Percentiles rank a stretch among this genome's conserved stretches.
These are phyloP conservation scores for Coriolopsis trogii DNA, from an alignment of 1,284 basidiomycete species.

Conservation along the genomic window DNA sequence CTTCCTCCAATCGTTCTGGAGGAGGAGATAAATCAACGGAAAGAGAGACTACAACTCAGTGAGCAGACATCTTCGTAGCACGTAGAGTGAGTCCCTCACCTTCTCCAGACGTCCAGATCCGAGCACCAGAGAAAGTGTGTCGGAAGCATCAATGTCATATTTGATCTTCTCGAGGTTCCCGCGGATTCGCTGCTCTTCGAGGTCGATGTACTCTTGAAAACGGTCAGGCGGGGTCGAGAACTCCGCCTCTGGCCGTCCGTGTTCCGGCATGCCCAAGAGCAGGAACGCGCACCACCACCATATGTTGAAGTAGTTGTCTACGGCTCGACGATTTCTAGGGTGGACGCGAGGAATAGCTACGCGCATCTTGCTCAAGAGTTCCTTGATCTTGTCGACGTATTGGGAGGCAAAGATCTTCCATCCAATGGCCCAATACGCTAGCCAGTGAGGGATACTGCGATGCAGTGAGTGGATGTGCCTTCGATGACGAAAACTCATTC, in stretches of 20 bases:
- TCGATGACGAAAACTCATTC: not conserved
- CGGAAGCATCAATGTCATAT: slow-evolving; percentile 30
- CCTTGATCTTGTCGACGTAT: slow-evolving; percentile 26
- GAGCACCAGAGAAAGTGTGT: slow-evolving; percentile 28
- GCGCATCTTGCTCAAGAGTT: slow-evolving; percentile 21
- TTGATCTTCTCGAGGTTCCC: slow-evolving; percentile 13
- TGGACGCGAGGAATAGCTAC: slow-evolving; percentile 12
- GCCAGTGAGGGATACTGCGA: slow-evolving; percentile 19
- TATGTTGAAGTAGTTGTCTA: slow-evolving; percentile 21
- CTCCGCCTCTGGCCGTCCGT: not conserved
- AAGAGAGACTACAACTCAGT: slow-evolving; percentile 32
- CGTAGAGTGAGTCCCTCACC: slow-evolving; percentile 7
- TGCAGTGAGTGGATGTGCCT: not conserved
- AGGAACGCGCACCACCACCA: slow-evolving; percentile 6
- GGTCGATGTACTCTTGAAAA: slow-evolving; percentile 28
- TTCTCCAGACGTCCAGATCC: slow-evolving; percentile 28
- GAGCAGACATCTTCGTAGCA: not conserved
- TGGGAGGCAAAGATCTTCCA: slow-evolving; percentile 21
- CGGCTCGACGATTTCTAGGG: slow-evolving; percentile 19
- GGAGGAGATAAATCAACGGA: slow-evolving; percentile 18
- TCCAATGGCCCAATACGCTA: slow-evolving; percentile 26
- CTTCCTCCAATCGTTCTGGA: slow-evolving; percentile 11
- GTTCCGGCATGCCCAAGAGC: not conserved
- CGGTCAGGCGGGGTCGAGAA: not conserved
- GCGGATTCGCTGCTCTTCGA: slow-evolving; percentile 28